Conservation (phyloP, 768 basidiomycete genomes). For the Ramaria rubella region DNA sequence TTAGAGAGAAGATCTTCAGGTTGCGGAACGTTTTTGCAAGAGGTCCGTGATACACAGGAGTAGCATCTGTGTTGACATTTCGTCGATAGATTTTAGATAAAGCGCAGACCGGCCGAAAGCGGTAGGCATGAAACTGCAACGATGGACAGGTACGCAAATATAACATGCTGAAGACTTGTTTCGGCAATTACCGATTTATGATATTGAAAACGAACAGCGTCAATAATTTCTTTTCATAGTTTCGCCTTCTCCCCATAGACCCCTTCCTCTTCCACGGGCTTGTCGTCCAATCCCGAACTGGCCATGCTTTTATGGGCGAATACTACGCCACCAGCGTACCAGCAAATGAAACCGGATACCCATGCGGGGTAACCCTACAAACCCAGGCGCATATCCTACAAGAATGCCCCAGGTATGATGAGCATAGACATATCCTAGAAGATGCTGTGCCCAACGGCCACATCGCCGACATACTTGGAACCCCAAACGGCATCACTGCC, state of each 20-base stretch:
- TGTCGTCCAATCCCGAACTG: too few relatives aligned
- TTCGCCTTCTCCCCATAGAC: not conserved
- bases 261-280: too few relatives aligned
- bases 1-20: slow-evolving; percentile 78
- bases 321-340: too few relatives aligned
- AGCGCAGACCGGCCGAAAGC: not conserved
- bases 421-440: too few relatives aligned
- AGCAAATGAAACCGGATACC: too few relatives aligned
- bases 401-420: too few relatives aligned
- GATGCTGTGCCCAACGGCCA: too few relatives aligned
- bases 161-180: not conserved
- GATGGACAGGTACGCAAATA: not conserved
- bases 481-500: too few relatives aligned
- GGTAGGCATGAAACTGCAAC: not conserved
- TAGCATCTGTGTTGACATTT: not conserved
- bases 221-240: not conserved
- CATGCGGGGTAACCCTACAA: too few relatives aligned
- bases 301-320: too few relatives aligned
- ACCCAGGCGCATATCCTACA: too few relatives aligned
- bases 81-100: not conserved
- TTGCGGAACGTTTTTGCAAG: slow-evolving; percentile 64
- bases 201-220: not conserved
- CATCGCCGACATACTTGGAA: too few relatives aligned
- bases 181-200: not conserved
- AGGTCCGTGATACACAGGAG: slow-evolving; percentile 54